Evolutionary conservation across 2,329 filamentous ascomycete species (phyloP), one percentile per base, ranked within the genome.

Genomic region (Cryphonectria carpinicola): DNA sequence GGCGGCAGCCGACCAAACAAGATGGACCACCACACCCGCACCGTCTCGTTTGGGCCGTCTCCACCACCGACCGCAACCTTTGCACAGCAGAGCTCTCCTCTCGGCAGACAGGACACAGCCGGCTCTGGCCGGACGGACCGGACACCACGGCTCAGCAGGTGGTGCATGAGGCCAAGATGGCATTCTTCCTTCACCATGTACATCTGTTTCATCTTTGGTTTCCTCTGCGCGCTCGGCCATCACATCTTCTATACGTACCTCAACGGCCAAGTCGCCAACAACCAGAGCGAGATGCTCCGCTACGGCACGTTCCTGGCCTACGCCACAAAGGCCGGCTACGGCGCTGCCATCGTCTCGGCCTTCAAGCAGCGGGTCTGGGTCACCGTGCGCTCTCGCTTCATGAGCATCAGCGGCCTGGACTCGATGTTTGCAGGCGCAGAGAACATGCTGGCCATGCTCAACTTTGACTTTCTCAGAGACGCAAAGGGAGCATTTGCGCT

Each of bases 401-500:
- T 78, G 75, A 75, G 69, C 49, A 73, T 78, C 25, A 73, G 65
- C 5, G 76, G 75, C 4, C 67, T 81, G 49, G 80, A 81, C 71
- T 78, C 79, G 10, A 71, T 81, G 65, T 81, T 81, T 67, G 76
- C 78, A 0, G 88, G 83, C 10, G 74, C 76, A 2, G 75, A 76
- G 39, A 73, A 76, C 62, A 65, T 76, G 37, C 37, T 71, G 13
- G 86, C 87, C 82, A 89, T 89, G 73, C 88, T 89, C 88, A 61
- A 90, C 75, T 67, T 81, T 82, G 74, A 75, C 72, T 74, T 79
- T 43, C 65, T 74, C 7, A 70, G 61, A 28, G 71, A 70, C 37
- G 79, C 64, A 81, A 87, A 60, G 87, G 88, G 67, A 85, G 88
- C 76, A 1, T 70, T 72, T 17, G 64, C 70, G 4, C 61, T 78